Conservation (phyloP, 345 rosid genomes). For the Excoecaria cochinchinensis region DNA sequence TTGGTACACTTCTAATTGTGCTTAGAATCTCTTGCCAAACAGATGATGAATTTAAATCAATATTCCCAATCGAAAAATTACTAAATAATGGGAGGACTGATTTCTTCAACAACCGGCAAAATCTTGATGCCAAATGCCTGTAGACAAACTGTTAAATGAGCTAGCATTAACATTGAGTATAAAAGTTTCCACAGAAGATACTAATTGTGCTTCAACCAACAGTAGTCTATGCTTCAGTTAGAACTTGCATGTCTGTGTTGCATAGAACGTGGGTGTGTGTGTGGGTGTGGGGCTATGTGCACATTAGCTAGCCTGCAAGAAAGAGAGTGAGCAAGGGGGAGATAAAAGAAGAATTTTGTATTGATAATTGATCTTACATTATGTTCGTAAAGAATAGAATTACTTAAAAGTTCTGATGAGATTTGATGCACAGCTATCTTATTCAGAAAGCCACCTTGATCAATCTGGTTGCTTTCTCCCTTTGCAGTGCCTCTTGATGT, state of each 20-base stretch:
- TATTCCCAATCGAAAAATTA: slow-evolving; percentile 31
- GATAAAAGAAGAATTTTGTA: background rate
- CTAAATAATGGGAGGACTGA: slow-evolving; percentile 35
- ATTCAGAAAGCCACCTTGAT: slow-evolving; percentile 35
- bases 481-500: slow-evolving; percentile 27
- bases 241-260: background rate
- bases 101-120: slow-evolving; percentile 54
- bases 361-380: slow-evolving; percentile 40
- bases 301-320: background rate
- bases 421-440: slow-evolving; percentile 46
- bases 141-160: slow-evolving; percentile 68
- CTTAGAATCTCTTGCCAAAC: slow-evolving; percentile 61
- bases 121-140: slow-evolving; percentile 73
- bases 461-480: slow-evolving; percentile 27
- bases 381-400: slow-evolving; percentile 65
- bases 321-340: background rate
- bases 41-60: slow-evolving; percentile 44
- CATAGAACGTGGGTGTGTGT: background rate
- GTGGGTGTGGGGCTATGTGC: too few species aligned
- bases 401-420: slow-evolving; percentile 58
- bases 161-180: slow-evolving; percentile 16
- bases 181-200: background rate
- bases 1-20: slow-evolving; percentile 43
- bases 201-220: background rate
- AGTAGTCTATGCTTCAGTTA: background rate